phyloP scores from a whole-genome alignment of 2,329 filamentous ascomycete genomes.

The Polytolypa hystricis region DNA sequence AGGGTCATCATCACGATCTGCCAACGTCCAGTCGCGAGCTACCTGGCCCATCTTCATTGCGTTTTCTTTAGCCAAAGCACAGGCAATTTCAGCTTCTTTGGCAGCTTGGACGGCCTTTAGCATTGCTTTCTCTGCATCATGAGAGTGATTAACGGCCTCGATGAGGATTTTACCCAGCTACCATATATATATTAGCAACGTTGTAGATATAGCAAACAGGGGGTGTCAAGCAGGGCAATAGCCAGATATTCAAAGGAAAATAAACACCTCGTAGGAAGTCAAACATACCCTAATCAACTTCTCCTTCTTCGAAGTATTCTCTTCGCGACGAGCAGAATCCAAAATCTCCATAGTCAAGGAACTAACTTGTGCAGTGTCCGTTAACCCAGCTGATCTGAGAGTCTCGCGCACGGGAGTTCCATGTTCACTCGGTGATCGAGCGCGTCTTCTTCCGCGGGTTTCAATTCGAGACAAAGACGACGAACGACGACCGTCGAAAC shows the following conservation, averaged over 20 bases:
- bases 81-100: constrained; percentile 14
- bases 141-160: constrained; percentile 14
- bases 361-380: constrained; percentile 10
- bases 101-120: constrained; percentile 13
- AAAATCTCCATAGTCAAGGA: constrained; percentile 12
- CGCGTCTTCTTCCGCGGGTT: not conserved
- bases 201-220: no score
- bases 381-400: not conserved
- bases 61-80: constrained; percentile 14
- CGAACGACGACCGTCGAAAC: not conserved
- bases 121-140: constrained; percentile 16
- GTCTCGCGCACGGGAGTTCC: no score
- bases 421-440: no score
- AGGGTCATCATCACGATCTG: not conserved
- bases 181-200: no score
- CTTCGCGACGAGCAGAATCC: constrained; percentile 11
- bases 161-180: constrained; percentile 14
- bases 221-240: no score
- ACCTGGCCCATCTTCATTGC: constrained; percentile 12
- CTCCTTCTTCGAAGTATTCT: constrained; percentile 11
- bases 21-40: constrained; percentile 6
- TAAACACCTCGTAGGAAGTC: no score
- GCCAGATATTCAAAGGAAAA: no score
- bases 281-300: constrained; percentile 13
- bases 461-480: not conserved